These are phyloP conservation scores for Cercophora scortea DNA, from an alignment of 495 filamentous ascomycete species.

Conservation along the genomic window DNA sequence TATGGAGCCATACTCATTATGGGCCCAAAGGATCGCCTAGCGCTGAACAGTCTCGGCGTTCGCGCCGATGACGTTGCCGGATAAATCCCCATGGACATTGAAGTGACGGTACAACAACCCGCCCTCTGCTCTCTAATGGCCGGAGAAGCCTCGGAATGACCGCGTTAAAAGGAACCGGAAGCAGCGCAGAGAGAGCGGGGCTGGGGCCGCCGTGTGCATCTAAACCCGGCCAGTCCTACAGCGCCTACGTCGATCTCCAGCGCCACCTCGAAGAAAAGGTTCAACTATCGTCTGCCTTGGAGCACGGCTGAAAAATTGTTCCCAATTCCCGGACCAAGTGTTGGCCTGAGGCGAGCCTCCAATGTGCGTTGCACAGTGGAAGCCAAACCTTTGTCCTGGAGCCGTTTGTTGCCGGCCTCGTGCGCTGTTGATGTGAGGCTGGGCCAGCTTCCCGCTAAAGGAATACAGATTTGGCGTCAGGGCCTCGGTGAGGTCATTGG, in stretches of 20 bases:
- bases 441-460: conserved; percentile 33
- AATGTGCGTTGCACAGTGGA: conserved; percentile 41
- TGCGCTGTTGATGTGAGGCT: conserved; percentile 34
- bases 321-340: conserved; percentile 41
- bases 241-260: too few relatives aligned
- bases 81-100: conserved; percentile 45
- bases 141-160: conserved; percentile 31
- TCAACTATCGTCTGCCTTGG: conserved; percentile 17
- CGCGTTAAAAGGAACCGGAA: conserved; percentile 26
- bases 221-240: conserved; percentile 3
- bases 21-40: conserved; percentile 35
- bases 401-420: too few relatives aligned
- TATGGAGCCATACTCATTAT: conserved; percentile 32
- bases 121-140: conserved; percentile 34
- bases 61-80: conserved; percentile 35
- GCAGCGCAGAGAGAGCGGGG: conserved; percentile 12
- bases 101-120: conserved; percentile 17
- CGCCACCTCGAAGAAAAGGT: too few relatives aligned
- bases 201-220: too few relatives aligned
- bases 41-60: conserved; percentile 15
- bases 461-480: conserved; percentile 33
- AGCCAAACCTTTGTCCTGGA: conserved; percentile 46
- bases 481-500: conserved; percentile 17
- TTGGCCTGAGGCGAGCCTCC: conserved; percentile 39
- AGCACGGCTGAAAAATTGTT: conserved; percentile 31